Conservation (phyloP, 257 asterid genomes). For the Jacaranda copaia region DNA sequence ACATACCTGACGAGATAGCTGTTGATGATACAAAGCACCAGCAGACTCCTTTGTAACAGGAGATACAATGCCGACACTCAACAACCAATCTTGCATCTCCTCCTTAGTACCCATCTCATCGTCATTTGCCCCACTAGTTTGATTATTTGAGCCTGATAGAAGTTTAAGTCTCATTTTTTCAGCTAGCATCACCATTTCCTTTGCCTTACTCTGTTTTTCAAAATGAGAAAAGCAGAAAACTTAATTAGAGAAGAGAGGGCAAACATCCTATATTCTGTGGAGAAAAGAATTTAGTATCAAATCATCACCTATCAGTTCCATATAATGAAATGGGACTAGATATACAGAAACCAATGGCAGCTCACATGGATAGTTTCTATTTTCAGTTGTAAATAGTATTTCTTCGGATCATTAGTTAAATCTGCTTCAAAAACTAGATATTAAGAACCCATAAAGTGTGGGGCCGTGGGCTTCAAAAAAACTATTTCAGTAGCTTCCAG, state of each 20-base stretch:
- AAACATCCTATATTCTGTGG: background rate
- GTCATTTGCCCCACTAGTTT: conserved; percentile 64
- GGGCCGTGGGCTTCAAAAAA: conserved; percentile 7
- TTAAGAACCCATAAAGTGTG: background rate
- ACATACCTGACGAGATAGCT: conserved; percentile 91
- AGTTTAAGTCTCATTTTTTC: conserved; percentile 97
- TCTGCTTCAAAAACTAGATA: background rate
- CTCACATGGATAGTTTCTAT: background rate
- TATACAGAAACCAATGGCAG: background rate
- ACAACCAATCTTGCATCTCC: conserved; percentile 96
- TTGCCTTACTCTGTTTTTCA: conserved; percentile 77
- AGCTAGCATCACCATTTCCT: conserved; percentile 97
- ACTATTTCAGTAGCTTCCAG: conserved; percentile 21
- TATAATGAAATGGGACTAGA: conserved; percentile 8
- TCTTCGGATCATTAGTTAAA: background rate
- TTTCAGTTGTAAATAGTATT: conserved; percentile 10
- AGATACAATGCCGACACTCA: conserved; percentile 95
- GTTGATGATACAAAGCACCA: conserved; percentile 98
- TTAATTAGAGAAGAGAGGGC: conserved; percentile 12
- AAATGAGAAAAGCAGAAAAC: conserved; percentile 26
- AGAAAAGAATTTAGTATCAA: background rate
- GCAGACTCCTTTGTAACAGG: conserved; percentile 99
- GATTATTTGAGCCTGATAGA: conserved; percentile 77
- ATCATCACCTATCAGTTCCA: conserved; percentile 27
- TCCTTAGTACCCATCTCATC: conserved; percentile 94